Base-by-base conservation (phyloP, 2,329 filamentous ascomycete species). In the Colletotrichum liaoningense region DNA sequence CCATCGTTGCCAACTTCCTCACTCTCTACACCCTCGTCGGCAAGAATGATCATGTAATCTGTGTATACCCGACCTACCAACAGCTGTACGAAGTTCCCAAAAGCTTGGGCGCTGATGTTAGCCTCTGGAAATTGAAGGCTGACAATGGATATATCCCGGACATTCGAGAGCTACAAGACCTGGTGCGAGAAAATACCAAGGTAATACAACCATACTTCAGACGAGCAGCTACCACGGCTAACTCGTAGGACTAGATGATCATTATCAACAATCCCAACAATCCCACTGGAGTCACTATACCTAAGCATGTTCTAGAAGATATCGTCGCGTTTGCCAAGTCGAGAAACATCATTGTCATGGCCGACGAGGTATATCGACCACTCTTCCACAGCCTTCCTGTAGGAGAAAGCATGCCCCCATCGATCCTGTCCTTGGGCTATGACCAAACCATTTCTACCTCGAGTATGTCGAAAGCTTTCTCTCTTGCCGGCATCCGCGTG, bases 381-480 rank as follows among this genome's bases (percentile, higher is more conserved):
- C 85, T 97, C 5, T 97, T 95, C 84, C 94, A 97, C 81, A 89
- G 89, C 66, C 76, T 84, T 1, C 88, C 88, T 0, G 80, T 86
- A 46, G 86, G 89, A 26, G 76, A 79, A 69, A 76, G 88, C 70
- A 60, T 62, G 57, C 93, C 89, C 2, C 92, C 93, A 0, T 95
- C 94, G 0, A 87, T 92, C 6, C 85, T 95, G 1, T 91, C 93
- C 0, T 85, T 97, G 57, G 92, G 91, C 46, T 97, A 97, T 81
- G 84, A 88, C 2, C 92, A 91, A 68, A 88, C 89, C n/a, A 86
- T 97, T 33, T 90, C 90, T 11, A 97, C 94, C 0, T 93, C 94
- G 14, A 95, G 93, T n/a, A 90, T 97, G 86, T 96, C 93, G 26
- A 97, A 97, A 83, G 93, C 94, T 0, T 97, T 95, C 82, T 91